phyloP scores from a whole-genome alignment of 306 rosid genomes.

The Cucurbita maxima region DNA sequence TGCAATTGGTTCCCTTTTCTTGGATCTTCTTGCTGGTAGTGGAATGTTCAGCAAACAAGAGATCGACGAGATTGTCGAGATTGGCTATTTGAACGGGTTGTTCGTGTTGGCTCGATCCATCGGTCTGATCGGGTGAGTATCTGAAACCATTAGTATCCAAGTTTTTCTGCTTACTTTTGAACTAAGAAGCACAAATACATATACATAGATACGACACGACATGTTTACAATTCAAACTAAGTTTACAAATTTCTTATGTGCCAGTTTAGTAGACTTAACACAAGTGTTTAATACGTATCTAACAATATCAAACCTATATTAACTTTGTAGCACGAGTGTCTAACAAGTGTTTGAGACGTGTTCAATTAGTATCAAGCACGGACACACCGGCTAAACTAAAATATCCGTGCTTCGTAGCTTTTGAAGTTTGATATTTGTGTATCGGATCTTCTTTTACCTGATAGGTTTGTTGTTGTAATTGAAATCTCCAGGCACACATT shows the following conservation, averaged over 20 bases:
- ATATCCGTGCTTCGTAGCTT: background rate
- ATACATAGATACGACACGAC: no score
- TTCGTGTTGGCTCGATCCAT: conserved; percentile 95
- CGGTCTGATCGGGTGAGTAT: conserved; percentile 90
- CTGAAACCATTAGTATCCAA: background rate
- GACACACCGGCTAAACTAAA: background rate
- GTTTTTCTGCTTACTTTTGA: background rate
- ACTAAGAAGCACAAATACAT: background rate
- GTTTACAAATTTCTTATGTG: background rate
- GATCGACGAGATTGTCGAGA: conserved; percentile 78
- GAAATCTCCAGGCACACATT: conserved; percentile 72
- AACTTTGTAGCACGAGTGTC: no score
- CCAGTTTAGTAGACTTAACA: background rate
- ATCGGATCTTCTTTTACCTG: background rate
- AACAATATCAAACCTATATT: background rate
- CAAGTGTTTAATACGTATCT: background rate
- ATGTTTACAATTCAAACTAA: no score
- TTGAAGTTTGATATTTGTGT: background rate
- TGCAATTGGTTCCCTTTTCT: conserved; percentile 90
- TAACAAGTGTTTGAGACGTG: background rate
- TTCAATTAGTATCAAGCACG: background rate
- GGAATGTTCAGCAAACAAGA: conserved; percentile 94
- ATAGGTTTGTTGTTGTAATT: conserved; percentile 8
- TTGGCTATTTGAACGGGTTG: conserved; percentile 94
- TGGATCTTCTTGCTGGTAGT: conserved; percentile 97